Evolutionary conservation across 2,329 filamentous ascomycete species (phyloP).

Genomic region (Thyridium curvatum): DNA sequence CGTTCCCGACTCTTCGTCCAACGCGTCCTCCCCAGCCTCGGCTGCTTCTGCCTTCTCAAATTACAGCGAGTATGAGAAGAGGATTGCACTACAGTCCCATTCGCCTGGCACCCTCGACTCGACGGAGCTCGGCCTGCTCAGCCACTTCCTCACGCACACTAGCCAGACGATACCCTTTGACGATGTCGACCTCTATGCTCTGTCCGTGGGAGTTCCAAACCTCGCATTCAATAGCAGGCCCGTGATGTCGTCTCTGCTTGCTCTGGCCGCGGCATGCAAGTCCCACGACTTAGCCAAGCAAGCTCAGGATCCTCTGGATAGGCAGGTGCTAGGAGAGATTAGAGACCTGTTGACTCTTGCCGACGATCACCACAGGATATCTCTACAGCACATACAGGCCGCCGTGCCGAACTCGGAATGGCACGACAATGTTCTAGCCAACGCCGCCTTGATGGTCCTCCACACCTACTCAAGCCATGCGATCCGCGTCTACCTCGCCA

Average conservation of each 20-base stretch:
- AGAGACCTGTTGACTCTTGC: conserved; percentile 22
- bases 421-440: conserved; percentile 28
- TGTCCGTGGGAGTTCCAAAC: conserved; percentile 34
- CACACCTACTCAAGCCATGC: conserved; percentile 30
- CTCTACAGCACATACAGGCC: conserved; percentile 27
- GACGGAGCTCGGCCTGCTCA: conserved; percentile 27
- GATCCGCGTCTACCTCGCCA: conserved; percentile 24
- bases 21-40: too few species aligned
- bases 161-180: conserved; percentile 27
- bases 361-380: conserved; percentile 27
- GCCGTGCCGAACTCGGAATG: conserved; percentile 19
- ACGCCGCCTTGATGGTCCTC: conserved; percentile 34
- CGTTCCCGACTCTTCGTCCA: too few species aligned
- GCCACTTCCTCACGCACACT: conserved; percentile 34
- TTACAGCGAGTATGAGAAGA: neutral
- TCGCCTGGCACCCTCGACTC: conserved; percentile 12
- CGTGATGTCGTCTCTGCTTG: conserved; percentile 34
- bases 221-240: conserved; percentile 29
- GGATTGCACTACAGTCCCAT: conserved; percentile 3
- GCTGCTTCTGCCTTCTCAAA: neutral
- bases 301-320: neutral
- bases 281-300: conserved; percentile 23
- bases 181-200: conserved; percentile 27
- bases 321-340: conserved; percentile 15
- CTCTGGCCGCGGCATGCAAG: conserved; percentile 32